Evolutionary conservation across 192 early-diverging fungal genomes (phyloP).

Genomic region (Coemansia brasiliensis): DNA sequence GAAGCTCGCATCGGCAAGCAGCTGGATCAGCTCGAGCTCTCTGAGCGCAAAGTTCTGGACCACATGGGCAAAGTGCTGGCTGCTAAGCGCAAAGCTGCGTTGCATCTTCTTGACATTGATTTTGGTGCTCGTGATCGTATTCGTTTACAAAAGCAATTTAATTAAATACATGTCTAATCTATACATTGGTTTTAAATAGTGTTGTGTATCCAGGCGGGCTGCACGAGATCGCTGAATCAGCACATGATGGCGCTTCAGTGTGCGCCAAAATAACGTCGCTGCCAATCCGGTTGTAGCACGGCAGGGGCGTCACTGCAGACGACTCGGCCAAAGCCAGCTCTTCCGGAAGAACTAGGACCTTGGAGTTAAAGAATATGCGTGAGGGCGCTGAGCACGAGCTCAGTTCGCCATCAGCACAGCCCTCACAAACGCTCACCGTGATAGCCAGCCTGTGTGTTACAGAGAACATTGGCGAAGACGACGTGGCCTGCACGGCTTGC

Average conservation of each 20-base stretch:
- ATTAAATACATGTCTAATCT: background rate
- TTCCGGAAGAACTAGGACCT: slow-evolving; percentile 39
- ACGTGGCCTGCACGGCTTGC: slow-evolving; percentile 32
- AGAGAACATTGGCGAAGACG: slow-evolving; percentile 27
- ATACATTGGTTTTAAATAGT: background rate
- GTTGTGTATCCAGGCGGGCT: slow-evolving; percentile 13
- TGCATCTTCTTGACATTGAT: slow-evolving; percentile 49
- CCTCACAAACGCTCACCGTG: slow-evolving; percentile 20
- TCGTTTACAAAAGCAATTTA: slow-evolving; percentile 26
- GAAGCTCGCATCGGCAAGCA: slow-evolving; percentile 83
- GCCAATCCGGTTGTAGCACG: slow-evolving; percentile 30
- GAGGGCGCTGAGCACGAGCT: slow-evolving; percentile 5
- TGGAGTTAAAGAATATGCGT: slow-evolving; percentile 13
- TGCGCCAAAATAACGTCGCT: slow-evolving; percentile 31
- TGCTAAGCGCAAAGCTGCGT: slow-evolving; percentile 80
- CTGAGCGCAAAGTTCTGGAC: slow-evolving; percentile 83
- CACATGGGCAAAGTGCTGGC: slow-evolving; percentile 79
- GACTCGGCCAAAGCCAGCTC: slow-evolving; percentile 12
- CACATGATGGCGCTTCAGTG: background rate
- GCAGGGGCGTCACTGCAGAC: slow-evolving; percentile 14
- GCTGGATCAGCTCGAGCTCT: slow-evolving; percentile 72
- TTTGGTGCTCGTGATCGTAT: slow-evolving; percentile 52
- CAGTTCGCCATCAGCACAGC: background rate
- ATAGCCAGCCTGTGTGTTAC: slow-evolving; percentile 31
- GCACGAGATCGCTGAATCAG: background rate